Percentiles rank a stretch among this genome's conserved stretches.
phyloP scores from a whole-genome alignment of 2,329 filamentous ascomycete genomes.

The Pezizomycotina sp. region DNA sequence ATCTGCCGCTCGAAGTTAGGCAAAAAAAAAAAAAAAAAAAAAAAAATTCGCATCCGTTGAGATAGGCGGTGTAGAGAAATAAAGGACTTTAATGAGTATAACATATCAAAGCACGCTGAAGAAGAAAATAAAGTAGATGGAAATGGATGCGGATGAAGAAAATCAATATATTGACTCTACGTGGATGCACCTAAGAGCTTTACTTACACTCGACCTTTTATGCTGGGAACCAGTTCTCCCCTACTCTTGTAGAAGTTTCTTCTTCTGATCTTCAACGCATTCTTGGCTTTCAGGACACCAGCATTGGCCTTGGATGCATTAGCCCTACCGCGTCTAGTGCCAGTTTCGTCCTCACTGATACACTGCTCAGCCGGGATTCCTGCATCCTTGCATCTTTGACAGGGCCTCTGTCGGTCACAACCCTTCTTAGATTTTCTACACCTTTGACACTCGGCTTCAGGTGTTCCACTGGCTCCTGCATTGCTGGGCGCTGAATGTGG shows the following conservation, averaged over 20 bases:
- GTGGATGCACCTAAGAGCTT: too few species aligned
- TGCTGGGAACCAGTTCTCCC: too few species aligned
- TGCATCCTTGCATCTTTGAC: conserved; percentile 86
- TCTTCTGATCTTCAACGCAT: conserved; percentile 23
- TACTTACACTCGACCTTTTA: too few species aligned
- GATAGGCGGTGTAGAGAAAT: too few species aligned
- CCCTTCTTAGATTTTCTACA: conserved; percentile 99
- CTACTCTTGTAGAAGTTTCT: conserved; percentile 26
- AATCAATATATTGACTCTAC: too few species aligned
- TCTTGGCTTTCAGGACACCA: too few species aligned
- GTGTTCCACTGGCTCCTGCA: conserved; percentile 33
- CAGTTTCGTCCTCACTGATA: conserved; percentile 93
- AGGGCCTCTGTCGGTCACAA: conserved; percentile 89
- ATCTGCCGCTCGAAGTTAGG: too few species aligned
- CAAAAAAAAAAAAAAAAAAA: too few species aligned
- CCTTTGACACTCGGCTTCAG: conserved; percentile 94
- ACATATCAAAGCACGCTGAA: too few species aligned
- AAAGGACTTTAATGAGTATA: background rate
- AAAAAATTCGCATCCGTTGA: too few species aligned
- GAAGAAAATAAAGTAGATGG: too few species aligned
- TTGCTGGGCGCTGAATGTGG: background rate
- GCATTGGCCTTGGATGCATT: conserved; percentile 49
- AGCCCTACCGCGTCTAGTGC: conserved; percentile 91
- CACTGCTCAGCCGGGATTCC: conserved; percentile 86
- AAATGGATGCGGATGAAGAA: too few species aligned